Percentiles rank a stretch among this genome's conserved stretches.
These are phyloP conservation scores for Paxillus involutus DNA, from an alignment of 768 basidiomycete genomes.

Conservation along the genomic window DNA sequence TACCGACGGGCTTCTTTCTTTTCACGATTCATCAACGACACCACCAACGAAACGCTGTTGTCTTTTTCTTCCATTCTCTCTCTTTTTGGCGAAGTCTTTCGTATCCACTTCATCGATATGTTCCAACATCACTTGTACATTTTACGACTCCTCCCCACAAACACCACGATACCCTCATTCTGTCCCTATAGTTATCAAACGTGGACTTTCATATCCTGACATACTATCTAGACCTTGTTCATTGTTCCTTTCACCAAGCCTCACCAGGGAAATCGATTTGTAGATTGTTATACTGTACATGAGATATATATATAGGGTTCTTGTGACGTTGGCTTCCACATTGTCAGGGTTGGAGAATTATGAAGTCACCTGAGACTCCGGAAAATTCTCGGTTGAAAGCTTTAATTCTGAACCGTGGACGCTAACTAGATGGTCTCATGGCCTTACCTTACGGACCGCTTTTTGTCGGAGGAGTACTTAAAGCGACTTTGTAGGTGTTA, in stretches of 20 bases:
- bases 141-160: slow-evolving; percentile 23
- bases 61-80: slow-evolving; percentile 8
- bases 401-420: neutral
- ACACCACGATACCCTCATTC: slow-evolving; percentile 36
- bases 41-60: slow-evolving; percentile 13
- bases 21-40: slow-evolving; percentile 30
- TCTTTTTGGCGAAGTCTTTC: slow-evolving; percentile 16
- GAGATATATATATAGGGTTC: neutral
- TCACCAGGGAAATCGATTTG: slow-evolving; percentile 16
- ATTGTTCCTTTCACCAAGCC: slow-evolving; percentile 6
- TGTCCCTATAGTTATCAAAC: slow-evolving; percentile 27
- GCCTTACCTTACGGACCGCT: neutral
- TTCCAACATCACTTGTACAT: slow-evolving; percentile 30
- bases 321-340: too few relatives aligned
- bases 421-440: neutral
- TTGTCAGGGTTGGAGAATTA: too few relatives aligned
- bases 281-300: slow-evolving; percentile 17
- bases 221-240: slow-evolving; percentile 19
- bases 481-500: neutral
- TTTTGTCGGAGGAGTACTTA: neutral
- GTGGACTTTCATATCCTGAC: slow-evolving; percentile 21
- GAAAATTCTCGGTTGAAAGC: slow-evolving; percentile 15
- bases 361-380: neutral
- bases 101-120: slow-evolving; percentile 32
- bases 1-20: slow-evolving; percentile 3